Evolutionary conservation across 495 filamentous ascomycete species (phyloP).

Genomic region (Sordaria brevicollis): DNA sequence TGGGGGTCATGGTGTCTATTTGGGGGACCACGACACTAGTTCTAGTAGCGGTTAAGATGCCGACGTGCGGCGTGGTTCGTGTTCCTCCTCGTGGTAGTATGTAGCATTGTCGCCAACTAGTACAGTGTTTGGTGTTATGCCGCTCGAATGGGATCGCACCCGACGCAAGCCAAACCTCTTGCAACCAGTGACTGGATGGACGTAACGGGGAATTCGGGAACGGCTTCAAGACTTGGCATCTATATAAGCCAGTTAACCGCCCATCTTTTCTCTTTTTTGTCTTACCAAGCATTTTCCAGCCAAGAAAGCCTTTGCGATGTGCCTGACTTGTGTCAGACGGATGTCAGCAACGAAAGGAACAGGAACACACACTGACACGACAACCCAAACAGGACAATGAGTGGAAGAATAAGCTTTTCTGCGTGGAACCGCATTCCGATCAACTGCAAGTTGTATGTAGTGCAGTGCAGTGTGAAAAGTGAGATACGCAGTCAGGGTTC

Average conservation of each 20-base stretch:
- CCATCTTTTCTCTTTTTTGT: too few relatives aligned
- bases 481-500: too few relatives aligned
- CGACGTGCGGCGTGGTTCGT: background rate
- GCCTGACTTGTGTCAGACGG: background rate
- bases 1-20: too few relatives aligned
- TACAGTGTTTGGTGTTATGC: background rate
- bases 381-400: too few relatives aligned
- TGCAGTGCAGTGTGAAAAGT: too few relatives aligned
- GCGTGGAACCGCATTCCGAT: background rate
- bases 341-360: background rate
- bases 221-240: background rate
- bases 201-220: background rate
- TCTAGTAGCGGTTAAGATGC: background rate
- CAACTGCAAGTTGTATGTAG: background rate
- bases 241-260: background rate
- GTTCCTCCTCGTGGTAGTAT: background rate
- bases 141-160: too few relatives aligned
- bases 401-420: background rate
- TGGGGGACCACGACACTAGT: background rate
- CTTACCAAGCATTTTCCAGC: too few relatives aligned
- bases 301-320: background rate
- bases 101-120: too few relatives aligned
- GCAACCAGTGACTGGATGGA: background rate
- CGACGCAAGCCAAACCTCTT: background rate
- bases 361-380: background rate